Evolutionary conservation across 129 eudicot genomes (phyloP), one percentile per base, ranked within the genome.

Genomic region (Helianthus annuus): DNA sequence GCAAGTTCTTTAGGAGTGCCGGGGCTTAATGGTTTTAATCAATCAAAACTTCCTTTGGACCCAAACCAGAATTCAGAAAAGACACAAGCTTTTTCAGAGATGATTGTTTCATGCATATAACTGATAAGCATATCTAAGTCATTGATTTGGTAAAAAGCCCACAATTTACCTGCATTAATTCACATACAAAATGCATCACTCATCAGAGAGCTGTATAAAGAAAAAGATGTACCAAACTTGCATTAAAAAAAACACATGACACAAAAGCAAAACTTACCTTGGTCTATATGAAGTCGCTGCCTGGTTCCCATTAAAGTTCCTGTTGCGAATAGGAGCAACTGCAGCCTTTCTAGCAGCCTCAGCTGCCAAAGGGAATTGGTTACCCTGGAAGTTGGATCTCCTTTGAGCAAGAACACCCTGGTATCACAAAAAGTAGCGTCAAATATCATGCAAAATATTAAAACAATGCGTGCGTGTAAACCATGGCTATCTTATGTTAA

Each of bases 311-410:
- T 60, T 86, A 70, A 79, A 85, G 65, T 73, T 69, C 76, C 87
- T 90, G 63, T 74, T 85, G 54, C 76, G 89, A 12, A 86, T 52
- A 44, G 94, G 94, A 60, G 85, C 90, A 86, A 59, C 88, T 29
- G 84, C 86, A 66, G 97, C 94, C 82, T 88, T 95, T 71, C 79
- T 86, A 36, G 99, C 96, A 80, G 86, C 97, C 76, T 95, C 94
- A 81, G 82, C 29, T 8, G 96, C 85, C 78, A 83, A 64, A 73
- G 96, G 91, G 60, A 95, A 95, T 67, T 85, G 92, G 66, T 88
- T 88, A 4, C 77, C 86, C 74, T 81, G 96, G 53, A 88, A 95
- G 74, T 76, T 88, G 45, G 97, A 74, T 79, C 99, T 90, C 77
- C 88, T 88, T 55, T 82, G 89, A 70, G 94, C 89, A 74, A 95